phyloP scores from a whole-genome alignment of 345 rosid genomes.

The Sisymbrium irio region DNA sequence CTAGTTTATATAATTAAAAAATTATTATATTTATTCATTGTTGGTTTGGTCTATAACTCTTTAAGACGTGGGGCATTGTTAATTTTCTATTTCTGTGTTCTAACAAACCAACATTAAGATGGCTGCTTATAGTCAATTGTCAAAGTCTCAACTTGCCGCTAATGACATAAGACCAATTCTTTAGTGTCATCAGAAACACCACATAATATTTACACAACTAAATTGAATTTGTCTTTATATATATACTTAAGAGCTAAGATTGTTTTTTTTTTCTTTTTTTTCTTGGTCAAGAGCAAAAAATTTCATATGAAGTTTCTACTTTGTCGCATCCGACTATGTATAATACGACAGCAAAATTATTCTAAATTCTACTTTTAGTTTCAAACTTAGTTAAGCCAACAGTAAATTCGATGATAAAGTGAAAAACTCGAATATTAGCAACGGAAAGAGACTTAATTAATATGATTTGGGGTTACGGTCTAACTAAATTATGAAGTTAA shows the following conservation, averaged over 20 bases:
- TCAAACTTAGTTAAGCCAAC: neutral
- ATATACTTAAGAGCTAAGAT: slow-evolving; percentile 10
- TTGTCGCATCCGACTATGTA: neutral
- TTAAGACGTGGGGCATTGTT: slow-evolving; percentile 36
- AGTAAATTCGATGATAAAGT: neutral
- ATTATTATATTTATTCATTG: neutral
- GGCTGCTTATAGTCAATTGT: slow-evolving; percentile 25
- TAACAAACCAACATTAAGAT: slow-evolving; percentile 24
- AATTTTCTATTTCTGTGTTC: neutral
- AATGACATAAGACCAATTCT: slow-evolving; percentile 33
- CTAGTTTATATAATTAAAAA: neutral
- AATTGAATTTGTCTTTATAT: neutral
- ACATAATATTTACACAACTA: slow-evolving; percentile 6
- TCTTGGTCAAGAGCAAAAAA: neutral
- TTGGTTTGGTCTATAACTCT: slow-evolving; percentile 28
- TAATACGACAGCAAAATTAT: neutral
- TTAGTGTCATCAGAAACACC: slow-evolving; percentile 16
- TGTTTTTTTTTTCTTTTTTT: neutral
- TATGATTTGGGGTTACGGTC: neutral
- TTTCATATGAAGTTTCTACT: neutral
- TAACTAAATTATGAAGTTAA: neutral
- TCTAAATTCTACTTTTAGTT: neutral
- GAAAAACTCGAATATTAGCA: neutral
- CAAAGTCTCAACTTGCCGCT: slow-evolving; percentile 30
- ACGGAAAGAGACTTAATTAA: no score